Conservation (phyloP, 73 alveolate species). For the Tetrahymena elliotti region DNA sequence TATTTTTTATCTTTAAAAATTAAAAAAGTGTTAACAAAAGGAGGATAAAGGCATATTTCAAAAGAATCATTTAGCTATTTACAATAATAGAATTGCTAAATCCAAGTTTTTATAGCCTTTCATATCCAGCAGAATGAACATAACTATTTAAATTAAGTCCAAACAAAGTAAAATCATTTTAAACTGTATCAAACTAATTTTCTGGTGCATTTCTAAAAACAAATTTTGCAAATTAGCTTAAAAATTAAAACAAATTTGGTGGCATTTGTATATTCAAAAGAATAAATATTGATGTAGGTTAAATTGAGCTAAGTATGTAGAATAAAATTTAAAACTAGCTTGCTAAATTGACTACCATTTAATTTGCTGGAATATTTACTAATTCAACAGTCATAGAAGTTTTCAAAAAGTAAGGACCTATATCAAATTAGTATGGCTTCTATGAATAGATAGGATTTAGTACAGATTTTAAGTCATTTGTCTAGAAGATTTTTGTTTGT, state of each 20-base stretch:
- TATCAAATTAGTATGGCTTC: not conserved
- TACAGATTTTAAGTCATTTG: not conserved
- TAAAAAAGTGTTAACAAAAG: too few species aligned
- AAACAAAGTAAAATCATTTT: too few species aligned
- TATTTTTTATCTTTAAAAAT: not conserved
- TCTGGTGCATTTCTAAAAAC: not conserved
- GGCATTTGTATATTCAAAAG: not conserved
- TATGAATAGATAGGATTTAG: not conserved
- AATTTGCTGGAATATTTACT: not conserved
- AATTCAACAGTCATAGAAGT: not conserved
- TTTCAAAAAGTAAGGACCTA: not conserved
- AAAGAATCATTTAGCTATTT: not conserved
- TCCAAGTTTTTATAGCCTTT: not conserved
- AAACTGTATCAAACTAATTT: not conserved
- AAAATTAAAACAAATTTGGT: not conserved
- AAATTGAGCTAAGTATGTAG: not conserved
- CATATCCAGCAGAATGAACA: not conserved
- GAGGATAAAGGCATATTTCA: too few species aligned
- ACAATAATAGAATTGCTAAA: not conserved
- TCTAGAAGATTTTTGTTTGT: not conserved
- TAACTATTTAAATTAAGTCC: not conserved
- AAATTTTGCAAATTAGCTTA: not conserved
- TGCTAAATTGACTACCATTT: not conserved
- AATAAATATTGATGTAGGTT: not conserved
- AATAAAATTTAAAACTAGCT: not conserved